Evolutionary conservation across 495 filamentous ascomycete genomes (phyloP), one percentile per base, ranked within the genome.

Genomic region (Cairneyella variabilis): DNA sequence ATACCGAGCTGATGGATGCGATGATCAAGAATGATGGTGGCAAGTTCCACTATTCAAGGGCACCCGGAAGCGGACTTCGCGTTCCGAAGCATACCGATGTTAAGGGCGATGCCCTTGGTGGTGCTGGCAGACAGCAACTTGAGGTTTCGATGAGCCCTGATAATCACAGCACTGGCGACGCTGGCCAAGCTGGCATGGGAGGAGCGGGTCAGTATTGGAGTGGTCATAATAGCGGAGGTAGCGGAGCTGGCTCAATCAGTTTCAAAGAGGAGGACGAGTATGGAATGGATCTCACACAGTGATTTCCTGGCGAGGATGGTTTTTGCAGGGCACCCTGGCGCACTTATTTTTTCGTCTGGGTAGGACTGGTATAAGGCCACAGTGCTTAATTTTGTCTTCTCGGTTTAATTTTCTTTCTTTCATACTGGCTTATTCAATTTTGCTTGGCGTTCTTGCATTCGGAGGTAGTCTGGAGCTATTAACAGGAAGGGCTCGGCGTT

Each of bases 221-320:
- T 32, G 76, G 75, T 44, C 82, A 80, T 49, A 82, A 86, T 45
- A 80, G 84, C 28, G 83, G 87, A 17, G 80, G 76, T 22, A 82
- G 67, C 46, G 75, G 70, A 23, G 64, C 74, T 21, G 71, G 61
- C 20, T 70, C 71, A 7, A 60, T 87, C 63, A 78, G 78, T 63
- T 91, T 96, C 72, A 96, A 95, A 66, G 91, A 95, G 63, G 91
- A 96, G 66, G 91, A 95, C 58, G 89, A 92, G 63, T 90, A 87
- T 56, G 77, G 77, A 47, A 93, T 93, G 90, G 89, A 95, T 57
- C 80, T 86, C 68, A 78, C 65, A 2, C 64, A 73, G 5, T 71
- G 60, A 60, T 39, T 71, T 66, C 69, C 71, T 72, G 69, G 62
- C 62, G 51, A n/a, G 62, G 58, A 63, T 54, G 67, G 65, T 65